Percentiles rank a stretch among this genome's conserved stretches.
These are phyloP conservation scores for Cenchrus purpureus DNA, from an alignment of 176 grass and related monocot species.

Conservation along the genomic window DNA sequence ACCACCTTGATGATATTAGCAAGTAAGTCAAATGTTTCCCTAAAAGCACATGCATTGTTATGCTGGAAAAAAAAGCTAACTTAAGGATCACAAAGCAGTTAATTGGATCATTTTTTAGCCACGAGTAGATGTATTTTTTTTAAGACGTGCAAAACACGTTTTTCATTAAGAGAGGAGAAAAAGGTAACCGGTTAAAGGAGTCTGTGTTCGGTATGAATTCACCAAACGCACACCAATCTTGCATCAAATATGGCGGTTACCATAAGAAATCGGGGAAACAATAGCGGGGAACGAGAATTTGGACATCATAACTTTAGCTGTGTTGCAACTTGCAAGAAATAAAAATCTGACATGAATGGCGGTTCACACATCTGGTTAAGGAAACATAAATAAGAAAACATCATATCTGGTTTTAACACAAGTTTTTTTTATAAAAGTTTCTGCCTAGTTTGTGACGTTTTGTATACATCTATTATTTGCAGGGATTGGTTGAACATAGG, in stretches of 20 bases:
- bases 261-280: background rate
- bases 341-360: background rate
- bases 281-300: background rate
- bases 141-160: too few species aligned
- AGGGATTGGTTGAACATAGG: conserved; percentile 91
- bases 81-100: background rate
- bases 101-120: background rate
- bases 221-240: too few species aligned
- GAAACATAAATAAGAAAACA: background rate
- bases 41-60: background rate
- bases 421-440: background rate
- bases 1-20: conserved; percentile 98
- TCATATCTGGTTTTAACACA: background rate
- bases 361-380: background rate
- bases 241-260: too few species aligned
- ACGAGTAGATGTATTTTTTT: background rate
- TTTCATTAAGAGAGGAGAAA: too few species aligned
- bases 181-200: too few species aligned
- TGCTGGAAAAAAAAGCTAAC: background rate
- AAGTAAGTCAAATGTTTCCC: conserved; percentile 66
- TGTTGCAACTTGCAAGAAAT: background rate
- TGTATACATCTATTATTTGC: conserved; percentile 39
- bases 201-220: too few species aligned
- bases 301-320: background rate
- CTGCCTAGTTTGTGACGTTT: conserved; percentile 12